A percentile compares a stretch with the other conserved stretches of the same genome.
phyloP scores from a whole-genome alignment of 495 filamentous ascomycete species.

The Aspergillus taichungensis region DNA sequence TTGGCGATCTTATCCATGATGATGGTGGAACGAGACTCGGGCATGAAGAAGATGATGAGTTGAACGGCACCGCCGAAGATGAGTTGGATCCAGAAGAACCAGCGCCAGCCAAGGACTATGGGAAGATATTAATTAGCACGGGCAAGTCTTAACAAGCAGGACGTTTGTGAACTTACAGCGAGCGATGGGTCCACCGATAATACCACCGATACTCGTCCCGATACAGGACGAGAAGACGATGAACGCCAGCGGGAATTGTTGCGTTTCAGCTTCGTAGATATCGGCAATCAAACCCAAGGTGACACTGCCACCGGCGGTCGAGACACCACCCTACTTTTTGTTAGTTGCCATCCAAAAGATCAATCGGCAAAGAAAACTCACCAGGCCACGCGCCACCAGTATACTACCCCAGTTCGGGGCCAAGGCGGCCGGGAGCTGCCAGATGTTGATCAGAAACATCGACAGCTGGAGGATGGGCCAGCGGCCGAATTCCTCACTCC shows the following conservation, averaged over 20 bases:
- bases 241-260: slow-evolving; percentile 56
- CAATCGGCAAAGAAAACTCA: slow-evolving; percentile 1
- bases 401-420: slow-evolving; percentile 60
- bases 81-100: slow-evolving; percentile 75
- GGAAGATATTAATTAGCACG: background rate
- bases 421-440: slow-evolving; percentile 58
- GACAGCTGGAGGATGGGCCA: slow-evolving; percentile 62
- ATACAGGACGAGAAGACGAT: slow-evolving; percentile 67
- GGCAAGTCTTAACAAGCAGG: background rate
- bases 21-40: slow-evolving; percentile 59
- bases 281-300: slow-evolving; percentile 75
- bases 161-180: slow-evolving; percentile 22
- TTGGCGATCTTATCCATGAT: slow-evolving; percentile 58
- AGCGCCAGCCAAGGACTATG: slow-evolving; percentile 50
- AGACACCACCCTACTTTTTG: slow-evolving; percentile 25
- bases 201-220: slow-evolving; percentile 65
- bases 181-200: slow-evolving; percentile 69
- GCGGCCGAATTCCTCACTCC: slow-evolving; percentile 68
- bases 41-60: slow-evolving; percentile 54
- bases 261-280: slow-evolving; percentile 60
- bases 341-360: slow-evolving; percentile 1
- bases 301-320: slow-evolving; percentile 68
- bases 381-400: slow-evolving; percentile 54
- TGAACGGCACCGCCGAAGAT: slow-evolving; percentile 61
- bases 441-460: slow-evolving; percentile 64